Conservation (phyloP, 2,329 filamentous ascomycete genomes). For the Coniochaeta prunicola region DNA sequence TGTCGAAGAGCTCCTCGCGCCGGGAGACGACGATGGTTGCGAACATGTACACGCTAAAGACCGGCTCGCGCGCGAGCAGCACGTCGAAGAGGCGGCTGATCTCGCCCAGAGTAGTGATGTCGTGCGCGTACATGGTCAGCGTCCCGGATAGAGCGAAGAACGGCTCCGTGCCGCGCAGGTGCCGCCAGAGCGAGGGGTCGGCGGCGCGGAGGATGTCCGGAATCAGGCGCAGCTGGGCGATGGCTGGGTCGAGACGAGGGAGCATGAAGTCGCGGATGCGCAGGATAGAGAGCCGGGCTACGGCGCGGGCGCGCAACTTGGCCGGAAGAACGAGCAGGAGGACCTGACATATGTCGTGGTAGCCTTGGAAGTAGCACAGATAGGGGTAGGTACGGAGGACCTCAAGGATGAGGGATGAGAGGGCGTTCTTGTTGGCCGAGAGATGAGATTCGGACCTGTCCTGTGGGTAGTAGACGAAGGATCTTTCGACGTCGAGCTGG, state of each 20-base stretch:
- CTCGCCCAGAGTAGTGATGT: slow-evolving; percentile 81
- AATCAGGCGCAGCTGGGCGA: slow-evolving; percentile 80
- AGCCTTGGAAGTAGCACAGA: slow-evolving; percentile 96
- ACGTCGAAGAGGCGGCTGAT: slow-evolving; percentile 92
- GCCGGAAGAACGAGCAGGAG: slow-evolving; percentile 76
- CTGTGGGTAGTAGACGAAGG: slow-evolving; percentile 94
- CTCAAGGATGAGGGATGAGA: slow-evolving; percentile 73
- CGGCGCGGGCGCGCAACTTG: slow-evolving; percentile 49
- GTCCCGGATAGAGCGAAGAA: slow-evolving; percentile 93
- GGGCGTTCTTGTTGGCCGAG: slow-evolving; percentile 61
- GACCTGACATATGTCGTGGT: slow-evolving; percentile 97
- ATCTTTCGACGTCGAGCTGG: slow-evolving; percentile 82
- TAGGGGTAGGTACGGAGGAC: slow-evolving; percentile 75
- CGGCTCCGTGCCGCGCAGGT: slow-evolving; percentile 72
- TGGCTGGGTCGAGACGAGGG: slow-evolving; percentile 71
- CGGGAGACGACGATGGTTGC: slow-evolving; percentile 79
- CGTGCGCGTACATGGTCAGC: slow-evolving; percentile 92
- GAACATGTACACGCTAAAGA: slow-evolving; percentile 86
- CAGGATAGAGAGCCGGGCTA: slow-evolving; percentile 77
- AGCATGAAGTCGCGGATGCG: slow-evolving; percentile 98
- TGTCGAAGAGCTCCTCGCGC: slow-evolving; percentile 76
- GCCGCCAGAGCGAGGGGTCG: slow-evolving; percentile 64
- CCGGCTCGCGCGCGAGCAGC: slow-evolving; percentile 78
- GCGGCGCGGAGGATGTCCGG: slow-evolving; percentile 70
- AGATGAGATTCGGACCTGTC: slow-evolving; percentile 58